Evolutionary conservation across 495 filamentous ascomycete species (phyloP).

Genomic region (Platismatia glauca): DNA sequence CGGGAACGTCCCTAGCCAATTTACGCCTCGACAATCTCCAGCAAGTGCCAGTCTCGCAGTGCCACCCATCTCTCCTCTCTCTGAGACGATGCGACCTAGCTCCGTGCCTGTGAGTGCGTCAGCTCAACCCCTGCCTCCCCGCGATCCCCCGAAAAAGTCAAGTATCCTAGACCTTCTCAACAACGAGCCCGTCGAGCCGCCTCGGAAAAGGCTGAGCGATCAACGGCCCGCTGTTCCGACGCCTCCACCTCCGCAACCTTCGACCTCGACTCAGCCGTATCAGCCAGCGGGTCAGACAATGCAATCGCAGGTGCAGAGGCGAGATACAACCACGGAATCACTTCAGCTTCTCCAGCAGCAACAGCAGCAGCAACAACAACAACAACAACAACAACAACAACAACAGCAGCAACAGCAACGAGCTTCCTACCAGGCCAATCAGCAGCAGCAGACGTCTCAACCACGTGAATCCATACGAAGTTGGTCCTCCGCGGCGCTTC

Average conservation of each 20-base stretch:
- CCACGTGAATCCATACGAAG: constrained; percentile 8
- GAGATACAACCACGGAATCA: constrained; percentile 12
- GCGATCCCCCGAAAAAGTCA: constrained; percentile 46
- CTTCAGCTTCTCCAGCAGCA: constrained; percentile 1
- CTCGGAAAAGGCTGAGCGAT: constrained; percentile 36
- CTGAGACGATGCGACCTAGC: constrained; percentile 33
- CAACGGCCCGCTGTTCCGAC: constrained; percentile 13
- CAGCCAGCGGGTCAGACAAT: constrained; percentile 14
- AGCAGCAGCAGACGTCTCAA: constrained; percentile 15
- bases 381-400: too few species aligned
- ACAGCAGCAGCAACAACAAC: constrained; percentile 19
- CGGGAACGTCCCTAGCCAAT: constrained; percentile 4
- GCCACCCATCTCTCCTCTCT: constrained; percentile 32
- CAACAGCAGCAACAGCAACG: too few species aligned
- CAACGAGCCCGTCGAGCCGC: constrained; percentile 48
- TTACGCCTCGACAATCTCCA: constrained; percentile 21
- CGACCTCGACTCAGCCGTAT: constrained; percentile 6
- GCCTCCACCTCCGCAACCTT: constrained; percentile 18
- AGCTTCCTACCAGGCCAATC: constrained; percentile 10
- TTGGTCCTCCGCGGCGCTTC: constrained; percentile 8
- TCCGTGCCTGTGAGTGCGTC: constrained; percentile 27
- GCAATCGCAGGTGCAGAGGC: constrained; percentile 11
- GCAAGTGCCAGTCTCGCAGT: constrained; percentile 27
- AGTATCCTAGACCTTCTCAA: constrained; percentile 53
- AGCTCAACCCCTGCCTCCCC: constrained; percentile 31